These are phyloP conservation scores for Leishmania guyanensis DNA, from an alignment of 208 protist genomes.

Conservation along the genomic window DNA sequence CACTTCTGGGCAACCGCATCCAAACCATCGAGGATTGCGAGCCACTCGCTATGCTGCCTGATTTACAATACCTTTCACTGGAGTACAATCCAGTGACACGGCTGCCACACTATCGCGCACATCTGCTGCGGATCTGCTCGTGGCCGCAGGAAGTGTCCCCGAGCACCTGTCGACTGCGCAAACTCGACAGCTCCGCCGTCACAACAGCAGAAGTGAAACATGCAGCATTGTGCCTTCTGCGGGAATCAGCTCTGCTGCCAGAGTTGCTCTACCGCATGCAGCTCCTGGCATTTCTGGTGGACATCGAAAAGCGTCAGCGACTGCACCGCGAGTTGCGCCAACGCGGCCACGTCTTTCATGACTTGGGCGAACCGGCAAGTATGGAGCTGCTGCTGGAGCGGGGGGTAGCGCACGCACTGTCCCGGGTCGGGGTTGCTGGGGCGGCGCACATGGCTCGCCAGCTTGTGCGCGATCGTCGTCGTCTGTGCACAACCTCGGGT, in stretches of 20 bases:
- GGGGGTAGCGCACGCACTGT: conserved; percentile 43
- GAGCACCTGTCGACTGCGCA: conserved; percentile 64
- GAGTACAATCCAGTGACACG: conserved; percentile 84
- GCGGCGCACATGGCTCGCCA: conserved; percentile 56
- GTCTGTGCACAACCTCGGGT: background rate
- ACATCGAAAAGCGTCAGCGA: conserved; percentile 50
- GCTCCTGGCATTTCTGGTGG: conserved; percentile 52
- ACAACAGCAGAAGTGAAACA: conserved; percentile 44
- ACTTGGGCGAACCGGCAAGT: conserved; percentile 15
- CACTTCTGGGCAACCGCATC: conserved; percentile 77
- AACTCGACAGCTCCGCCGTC: conserved; percentile 62
- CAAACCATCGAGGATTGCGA: conserved; percentile 78
- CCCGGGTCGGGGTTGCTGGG: conserved; percentile 32
- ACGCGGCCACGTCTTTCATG: conserved; percentile 47
- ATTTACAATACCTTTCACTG: conserved; percentile 77
- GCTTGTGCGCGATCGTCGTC: conserved; percentile 52
- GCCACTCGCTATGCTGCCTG: conserved; percentile 66
- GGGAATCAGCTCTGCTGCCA: conserved; percentile 61
- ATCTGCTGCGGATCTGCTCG: conserved; percentile 78
- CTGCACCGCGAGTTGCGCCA: conserved; percentile 64
- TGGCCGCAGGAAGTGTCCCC: conserved; percentile 62
- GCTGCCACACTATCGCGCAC: conserved; percentile 80
- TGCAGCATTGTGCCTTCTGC: conserved; percentile 53
- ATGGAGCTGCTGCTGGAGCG: conserved; percentile 48
- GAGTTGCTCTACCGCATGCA: conserved; percentile 67